Evolutionary conservation across 805 yeast genomes (phyloP), one percentile per base, ranked within the genome.

Genomic region (Ogataea thermomethanolica): DNA sequence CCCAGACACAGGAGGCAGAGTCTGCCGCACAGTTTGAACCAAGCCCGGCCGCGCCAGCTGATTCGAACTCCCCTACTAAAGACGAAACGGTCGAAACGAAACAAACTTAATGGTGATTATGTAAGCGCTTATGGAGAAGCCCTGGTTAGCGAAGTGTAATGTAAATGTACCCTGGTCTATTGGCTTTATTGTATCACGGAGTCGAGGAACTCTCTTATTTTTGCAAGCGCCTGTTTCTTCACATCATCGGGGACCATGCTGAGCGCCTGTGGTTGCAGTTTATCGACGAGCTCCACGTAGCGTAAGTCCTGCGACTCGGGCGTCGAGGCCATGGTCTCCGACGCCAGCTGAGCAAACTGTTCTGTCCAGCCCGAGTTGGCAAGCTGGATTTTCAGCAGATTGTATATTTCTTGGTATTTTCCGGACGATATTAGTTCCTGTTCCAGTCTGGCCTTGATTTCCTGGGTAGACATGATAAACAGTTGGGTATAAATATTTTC

Each of bases 351-450:
- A 33, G 77, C 70, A 21, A 90, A 79, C 39, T 81, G 72, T 51
- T 87, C 95, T 45, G 77, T 78, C 97, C 97, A 90, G 5, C 96
- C 96, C 1, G 82, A 73, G 55, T 84, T 84, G 37, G 79, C 73
- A 8, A 90, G 71, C 53, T 76, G 77, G 40, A 80, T 71, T 50
- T 78, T 78, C 43, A 90, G 64, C 34, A 73, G 69, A 37, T 75
- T 73, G 35, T 83, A 79, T 40, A 87, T 82, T 70, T 73, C 71
- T 45, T 84, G 91, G 61, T 88, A 88, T 62, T 82, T 84, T 0
- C 96, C 96, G 22, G 87, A 75, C 23, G 80, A 73, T 3, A 87
- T 78, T 27, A 88, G 71, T 53, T 79, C 79, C 43, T 77, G 77
- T 51, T 84, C 87, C 32, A 87, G 82, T 53, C 79, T 78, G 7